Evolutionary conservation across 2,329 filamentous ascomycete species (phyloP), one percentile per base, ranked within the genome.

Genomic region (Colletotrichum godetiae): DNA sequence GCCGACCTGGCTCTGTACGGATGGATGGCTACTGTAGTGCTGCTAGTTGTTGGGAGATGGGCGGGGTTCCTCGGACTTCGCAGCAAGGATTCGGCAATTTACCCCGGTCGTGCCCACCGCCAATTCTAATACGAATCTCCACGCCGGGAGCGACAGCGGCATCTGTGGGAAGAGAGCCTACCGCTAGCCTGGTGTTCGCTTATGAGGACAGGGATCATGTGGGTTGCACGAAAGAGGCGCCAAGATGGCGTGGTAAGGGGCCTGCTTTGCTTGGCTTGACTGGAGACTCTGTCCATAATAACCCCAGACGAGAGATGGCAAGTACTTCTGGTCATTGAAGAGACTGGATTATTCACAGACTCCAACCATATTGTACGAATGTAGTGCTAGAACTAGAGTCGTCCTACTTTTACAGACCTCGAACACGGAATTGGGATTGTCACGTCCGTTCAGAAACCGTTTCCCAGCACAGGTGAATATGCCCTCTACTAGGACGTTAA

Each of bases 61-160:
- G 4, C 46, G 49, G 24, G 27, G 59, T 12, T 53, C 31, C 29
- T 33, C 55, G 67, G 61, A 29, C 61, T 55, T 66, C 29, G 67
- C 4, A 12, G n/a, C 67, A 60, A 37, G 67, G 55, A 60, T 59
- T n/a, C 60, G 53, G 61, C 42, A 65, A 29, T 66, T 69, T 55
- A 59, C 67, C 67, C 67, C 61, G 55, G 67, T 60, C 67, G 67
- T 70, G 67, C 55, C 61, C 67, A 49, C 27, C 55, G 27, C 12
- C 55, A 5, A 19, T 27, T 27, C 53, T 7, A 42, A 64, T 31
- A 55, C 22, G n/a, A 24, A 29, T 37, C 55, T 70, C 60, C 67
- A 70, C 61, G 29, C 15, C 29, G 53, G 55, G 10, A 69, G 53
- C 53, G 67, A 69, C 52, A 52, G 42, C 60, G 60, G 60, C 60